Evolutionary conservation across 192 early-diverging fungal genomes (phyloP), one percentile per base, ranked within the genome.

Genomic region (Entomortierella lignicola): DNA sequence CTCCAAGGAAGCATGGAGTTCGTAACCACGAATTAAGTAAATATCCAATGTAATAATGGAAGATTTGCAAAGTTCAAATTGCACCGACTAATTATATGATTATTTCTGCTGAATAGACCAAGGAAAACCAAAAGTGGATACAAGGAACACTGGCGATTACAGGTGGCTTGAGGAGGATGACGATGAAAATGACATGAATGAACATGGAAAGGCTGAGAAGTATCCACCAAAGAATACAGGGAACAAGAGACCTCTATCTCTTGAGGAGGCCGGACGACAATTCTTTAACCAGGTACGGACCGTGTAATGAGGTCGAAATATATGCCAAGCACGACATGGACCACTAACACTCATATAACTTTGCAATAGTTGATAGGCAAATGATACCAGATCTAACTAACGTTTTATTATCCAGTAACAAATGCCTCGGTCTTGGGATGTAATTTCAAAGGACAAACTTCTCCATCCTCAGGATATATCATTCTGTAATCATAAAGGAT

Each of bases 151-250:
- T 15, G 55, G 61, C 34, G 66, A 69, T 32, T 69, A 31, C 30
- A 55, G 61, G 4, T 68, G 73, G 73, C 66, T 77, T 11, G 73
- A 77, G 23, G 60, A 69, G 1, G 66, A 69, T 30, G 66, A 69
- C 18, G 66, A 69, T 7, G 61, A 69, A n/a, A n/a, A n/a, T 8
- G 55, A 63, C n/a, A 11, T 47, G 15, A 20, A 27, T 21, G 27
- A 47, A 0, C 17, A 53, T 12, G n/a, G 47, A 34, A 23, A 26
- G 43, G 6, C 32, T 8, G 12, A 25, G 5, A 15, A 42, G 3
- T 18, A 2, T n/a, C 20, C 48, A n/a, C 58, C 5, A 23, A 55
- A 55, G 30, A 54, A 54, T 51, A 30, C 63, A 43, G 25, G 41
- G 8, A 48, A 10, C 20, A 60, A 62, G 52, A 55, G 34, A 17